Conservation (phyloP, 306 rosid species). For the Quercus mongolica region DNA sequence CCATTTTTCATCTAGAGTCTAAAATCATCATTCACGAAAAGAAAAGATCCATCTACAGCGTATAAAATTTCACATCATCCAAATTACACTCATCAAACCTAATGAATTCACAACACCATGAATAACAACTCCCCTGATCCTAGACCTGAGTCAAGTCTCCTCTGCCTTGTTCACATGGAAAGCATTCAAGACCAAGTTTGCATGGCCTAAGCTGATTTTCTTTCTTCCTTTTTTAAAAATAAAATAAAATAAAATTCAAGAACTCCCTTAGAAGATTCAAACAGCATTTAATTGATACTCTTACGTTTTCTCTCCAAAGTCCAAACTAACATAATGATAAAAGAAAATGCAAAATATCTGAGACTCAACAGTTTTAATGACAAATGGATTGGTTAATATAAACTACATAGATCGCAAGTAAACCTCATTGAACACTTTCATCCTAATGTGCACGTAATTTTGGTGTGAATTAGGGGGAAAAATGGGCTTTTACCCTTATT, state of each 20-base stretch:
- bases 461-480: neutral
- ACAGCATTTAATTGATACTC: neutral
- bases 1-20: neutral
- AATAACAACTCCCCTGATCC: neutral
- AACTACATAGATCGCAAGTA: neutral
- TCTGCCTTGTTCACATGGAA: neutral
- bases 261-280: neutral
- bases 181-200: neutral
- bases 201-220: neutral
- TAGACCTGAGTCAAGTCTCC: neutral
- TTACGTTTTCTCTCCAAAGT: neutral
- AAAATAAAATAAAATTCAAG: too few relatives aligned
- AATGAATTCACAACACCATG: neutral
- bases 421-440: neutral
- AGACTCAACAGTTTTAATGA: neutral
- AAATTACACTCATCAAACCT: neutral
- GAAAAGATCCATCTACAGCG: neutral
- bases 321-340: neutral
- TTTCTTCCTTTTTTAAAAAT: neutral
- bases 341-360: neutral
- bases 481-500: too few relatives aligned
- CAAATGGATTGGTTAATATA: constrained; percentile 1
- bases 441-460: neutral
- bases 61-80: neutral
- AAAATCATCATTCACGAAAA: neutral